Conservation (phyloP, 495 filamentous ascomycete species). For the Darksidea phi region DNA sequence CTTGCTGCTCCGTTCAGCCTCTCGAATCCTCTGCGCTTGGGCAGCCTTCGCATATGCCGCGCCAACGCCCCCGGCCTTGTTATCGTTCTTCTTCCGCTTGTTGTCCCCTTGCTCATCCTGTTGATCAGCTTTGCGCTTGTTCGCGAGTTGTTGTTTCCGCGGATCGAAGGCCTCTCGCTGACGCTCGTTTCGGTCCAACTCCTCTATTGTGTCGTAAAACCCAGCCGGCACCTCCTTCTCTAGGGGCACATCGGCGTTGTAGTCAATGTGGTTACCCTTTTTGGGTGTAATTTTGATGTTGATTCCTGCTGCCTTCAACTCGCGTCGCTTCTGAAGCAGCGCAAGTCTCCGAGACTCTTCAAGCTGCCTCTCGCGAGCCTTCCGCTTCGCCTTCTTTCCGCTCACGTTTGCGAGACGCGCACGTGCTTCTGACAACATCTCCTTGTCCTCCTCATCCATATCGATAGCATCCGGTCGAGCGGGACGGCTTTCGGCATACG, state of each 20-base stretch:
- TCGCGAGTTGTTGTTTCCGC: conserved; percentile 90
- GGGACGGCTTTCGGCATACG: conserved; percentile 93
- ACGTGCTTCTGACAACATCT: conserved; percentile 97
- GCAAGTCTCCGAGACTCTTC: conserved; percentile 91
- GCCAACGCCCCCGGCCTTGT: conserved; percentile 69
- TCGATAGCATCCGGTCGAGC: conserved; percentile 97
- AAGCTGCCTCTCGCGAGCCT: conserved; percentile 90
- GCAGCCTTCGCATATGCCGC: conserved; percentile 92
- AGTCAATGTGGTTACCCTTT: conserved; percentile 97
- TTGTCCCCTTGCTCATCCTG: conserved; percentile 71
- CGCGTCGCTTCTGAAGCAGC: conserved; percentile 87
- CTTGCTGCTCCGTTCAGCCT: conserved; percentile 96
- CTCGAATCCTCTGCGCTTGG: conserved; percentile 91
- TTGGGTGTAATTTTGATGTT: conserved; percentile 94
- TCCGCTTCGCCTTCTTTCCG: conserved; percentile 98
- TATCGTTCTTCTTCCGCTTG: conserved; percentile 85
- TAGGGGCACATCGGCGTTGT: conserved; percentile 97
- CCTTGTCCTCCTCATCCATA: conserved; percentile 97
- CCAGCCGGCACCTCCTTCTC: conserved; percentile 87
- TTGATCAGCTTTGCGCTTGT: conserved; percentile 88
- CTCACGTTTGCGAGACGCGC: conserved; percentile 95
- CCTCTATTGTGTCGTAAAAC: conserved; percentile 90
- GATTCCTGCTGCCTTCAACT: conserved; percentile 95
- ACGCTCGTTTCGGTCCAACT: conserved; percentile 75
- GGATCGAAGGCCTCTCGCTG: conserved; percentile 89